Percentiles rank a stretch among this genome's conserved stretches.
Evolutionary conservation across 2,329 filamentous ascomycete species (phyloP).

Genomic region (Colletotrichum magnum): DNA sequence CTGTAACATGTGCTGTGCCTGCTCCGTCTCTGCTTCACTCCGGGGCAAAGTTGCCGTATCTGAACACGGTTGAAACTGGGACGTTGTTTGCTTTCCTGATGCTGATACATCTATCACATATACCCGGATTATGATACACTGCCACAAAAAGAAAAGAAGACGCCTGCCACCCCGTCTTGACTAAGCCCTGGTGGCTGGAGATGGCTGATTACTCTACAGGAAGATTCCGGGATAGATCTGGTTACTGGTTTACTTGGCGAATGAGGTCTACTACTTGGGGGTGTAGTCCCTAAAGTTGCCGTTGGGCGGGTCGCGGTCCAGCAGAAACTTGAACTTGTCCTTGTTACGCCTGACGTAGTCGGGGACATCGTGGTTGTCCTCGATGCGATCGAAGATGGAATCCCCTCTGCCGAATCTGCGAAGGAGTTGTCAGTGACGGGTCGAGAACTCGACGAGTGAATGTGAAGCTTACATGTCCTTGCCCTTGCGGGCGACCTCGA

Average conservation of each 20-base stretch:
- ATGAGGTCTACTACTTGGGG: not conserved
- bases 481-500: conserved; percentile 58
- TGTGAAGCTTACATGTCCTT: conserved; percentile 56
- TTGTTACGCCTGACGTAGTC: conserved; percentile 52
- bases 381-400: conserved; percentile 46
- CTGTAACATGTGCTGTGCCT: too few relatives aligned
- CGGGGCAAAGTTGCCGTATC: too few relatives aligned
- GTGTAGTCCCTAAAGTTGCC: conserved; percentile 54
- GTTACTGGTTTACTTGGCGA: too few relatives aligned
- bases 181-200: not conserved
- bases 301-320: conserved; percentile 55
- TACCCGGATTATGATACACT: conserved; percentile 5
- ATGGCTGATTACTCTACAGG: conserved; percentile 6
- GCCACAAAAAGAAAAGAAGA: not conserved
- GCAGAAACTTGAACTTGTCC: conserved; percentile 52
- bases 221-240: too few relatives aligned
- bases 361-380: conserved; percentile 59
- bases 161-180: conserved; percentile 18
- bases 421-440: not conserved
- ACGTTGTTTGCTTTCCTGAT: not conserved
- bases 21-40: too few relatives aligned
- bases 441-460: conserved; percentile 49
- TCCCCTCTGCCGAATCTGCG: conserved; percentile 43
- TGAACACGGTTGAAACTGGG: too few relatives aligned
- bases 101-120: not conserved